A percentile compares a stretch with the other conserved stretches of the same genome.
These are phyloP conservation scores for Crepidotus sp. DNA, from an alignment of 1,284 basidiomycete species.

Conservation along the genomic window DNA sequence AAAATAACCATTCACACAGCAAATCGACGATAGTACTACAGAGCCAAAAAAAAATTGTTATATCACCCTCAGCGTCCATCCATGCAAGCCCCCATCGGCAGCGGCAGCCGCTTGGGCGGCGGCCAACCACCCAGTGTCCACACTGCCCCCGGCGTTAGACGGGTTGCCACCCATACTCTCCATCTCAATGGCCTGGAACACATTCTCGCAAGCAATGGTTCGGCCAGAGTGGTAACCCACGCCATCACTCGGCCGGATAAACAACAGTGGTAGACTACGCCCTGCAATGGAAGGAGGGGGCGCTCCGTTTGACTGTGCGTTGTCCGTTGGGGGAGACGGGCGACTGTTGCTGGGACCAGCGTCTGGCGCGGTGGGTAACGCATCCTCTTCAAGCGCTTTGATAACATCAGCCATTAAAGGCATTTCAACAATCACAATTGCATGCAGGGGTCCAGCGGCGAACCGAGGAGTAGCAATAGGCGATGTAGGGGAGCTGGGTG, in stretches of 20 bases:
- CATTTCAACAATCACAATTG: constrained; percentile 72
- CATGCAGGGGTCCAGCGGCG: constrained; percentile 50
- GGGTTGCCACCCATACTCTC: constrained; percentile 33
- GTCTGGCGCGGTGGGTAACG: constrained; percentile 32
- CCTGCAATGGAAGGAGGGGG: constrained; percentile 48
- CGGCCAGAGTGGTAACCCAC: constrained; percentile 79
- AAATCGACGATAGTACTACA: constrained; percentile 20
- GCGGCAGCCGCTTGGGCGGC: constrained; percentile 55
- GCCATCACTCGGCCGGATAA: constrained; percentile 68
- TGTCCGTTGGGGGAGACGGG: constrained; percentile 27
- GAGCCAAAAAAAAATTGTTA: constrained; percentile 27
- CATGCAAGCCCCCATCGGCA: constrained; percentile 49
- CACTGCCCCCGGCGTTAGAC: constrained; percentile 29
- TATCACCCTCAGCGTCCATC: constrained; percentile 70
- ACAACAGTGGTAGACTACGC: constrained; percentile 58
- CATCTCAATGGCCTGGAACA: constrained; percentile 58
- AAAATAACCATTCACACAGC: constrained; percentile 19
- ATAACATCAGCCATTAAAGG: constrained; percentile 63
- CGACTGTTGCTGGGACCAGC: constrained; percentile 28
- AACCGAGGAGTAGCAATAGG: constrained; percentile 34
- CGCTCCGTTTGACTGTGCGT: constrained; percentile 20
- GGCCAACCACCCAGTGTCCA: constrained; percentile 56
- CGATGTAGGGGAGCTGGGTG: constrained; percentile 25
- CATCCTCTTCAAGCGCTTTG: constrained; percentile 63
- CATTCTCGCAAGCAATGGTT: constrained; percentile 75